Evolutionary conservation across 2,329 filamentous ascomycete species (phyloP).

Genomic region (Talaromyces sp.): DNA sequence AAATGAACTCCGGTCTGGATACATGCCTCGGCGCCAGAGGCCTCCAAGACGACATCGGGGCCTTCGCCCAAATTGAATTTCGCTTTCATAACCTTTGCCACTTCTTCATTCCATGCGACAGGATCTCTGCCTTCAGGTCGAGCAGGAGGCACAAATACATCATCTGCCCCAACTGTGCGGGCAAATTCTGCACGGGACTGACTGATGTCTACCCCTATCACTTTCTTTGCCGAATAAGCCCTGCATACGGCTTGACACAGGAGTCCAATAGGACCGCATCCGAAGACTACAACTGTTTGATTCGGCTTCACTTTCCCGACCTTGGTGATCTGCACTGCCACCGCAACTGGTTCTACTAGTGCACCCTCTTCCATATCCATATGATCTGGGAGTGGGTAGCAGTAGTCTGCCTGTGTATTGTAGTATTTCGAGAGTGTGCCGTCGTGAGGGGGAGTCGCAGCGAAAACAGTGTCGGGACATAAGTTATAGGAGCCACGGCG

Average conservation of each 20-base stretch:
- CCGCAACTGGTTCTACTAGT: conserved; percentile 56
- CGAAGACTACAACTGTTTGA: conserved; percentile 53
- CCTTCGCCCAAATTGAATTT: conserved; percentile 48
- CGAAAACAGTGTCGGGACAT: conserved; percentile 46
- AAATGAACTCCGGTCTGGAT: conserved; percentile 53
- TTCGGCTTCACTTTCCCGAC: conserved; percentile 44
- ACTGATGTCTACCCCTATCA: conserved; percentile 54
- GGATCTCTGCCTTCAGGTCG: conserved; percentile 18
- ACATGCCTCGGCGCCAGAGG: conserved; percentile 51
- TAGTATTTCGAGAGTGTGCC: conserved; percentile 57
- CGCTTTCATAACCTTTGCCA: conserved; percentile 45
- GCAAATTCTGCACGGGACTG: conserved; percentile 48
- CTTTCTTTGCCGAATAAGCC: conserved; percentile 49
- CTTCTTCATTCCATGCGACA: conserved; percentile 24
- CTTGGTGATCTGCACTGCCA: conserved; percentile 54
- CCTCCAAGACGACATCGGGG: conserved; percentile 55
- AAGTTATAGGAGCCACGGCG: conserved; percentile 27
- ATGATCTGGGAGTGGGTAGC: conserved; percentile 50
- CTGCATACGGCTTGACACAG: conserved; percentile 52
- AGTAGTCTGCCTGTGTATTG: conserved; percentile 50
- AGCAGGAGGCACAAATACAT: conserved; percentile 44
- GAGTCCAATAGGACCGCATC: conserved; percentile 55
- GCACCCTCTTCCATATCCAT: conserved; percentile 56
- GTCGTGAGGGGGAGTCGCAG: conserved; percentile 54
- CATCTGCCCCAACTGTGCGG: conserved; percentile 48